Evolutionary conservation across 2,329 filamentous ascomycete species (phyloP), one percentile per base, ranked within the genome.

Genomic region (Onygenales sp.): DNA sequence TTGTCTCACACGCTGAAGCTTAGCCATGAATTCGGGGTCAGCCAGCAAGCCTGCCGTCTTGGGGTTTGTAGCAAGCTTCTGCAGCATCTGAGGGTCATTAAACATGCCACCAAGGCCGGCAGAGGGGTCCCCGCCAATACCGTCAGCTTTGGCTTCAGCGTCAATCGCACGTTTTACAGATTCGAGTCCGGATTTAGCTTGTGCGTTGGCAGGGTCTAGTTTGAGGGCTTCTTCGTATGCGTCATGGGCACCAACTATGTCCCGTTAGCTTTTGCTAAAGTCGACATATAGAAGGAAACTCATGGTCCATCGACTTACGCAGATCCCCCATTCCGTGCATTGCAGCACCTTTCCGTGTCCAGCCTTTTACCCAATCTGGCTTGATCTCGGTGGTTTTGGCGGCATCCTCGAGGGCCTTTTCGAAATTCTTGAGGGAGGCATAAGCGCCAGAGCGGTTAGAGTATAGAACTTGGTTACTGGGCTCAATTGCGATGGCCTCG

Each of bases 291-390:
- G 58, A 61, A 55, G 57, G 54, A 47, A 44, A 11, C 10, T n/a
- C 9, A 32, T 11, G 27, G 32, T 31, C 27, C 6, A 17, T 45
- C 36, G n/a, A 67, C 76, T 57, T 75, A 82, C 79, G 63, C 21
- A 97, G 79, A 68, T 98, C 89, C 50, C 91, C 88, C 56, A 85
- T 77, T 45, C 93, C 93, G 70, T 95, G 93, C 36, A 91, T 79
- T 53, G 93, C 93, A 58, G 90, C 86, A 60, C 92, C 93, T 71
- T 96, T 96, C 56, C 93, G 85, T 55, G 87, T 86, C 86, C 89
- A 96, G 60, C 93, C 93, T 75, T 97, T 97, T 56, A 89, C 84
- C 93, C 93, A 98, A 77, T 97, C 93, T 10, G 92, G 87, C 79
- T 98, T 97, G 70, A 98, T 77, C 73, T 95, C 83, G 52, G 87